These are phyloP conservation scores for Mycosphaerella arachidis DNA, from an alignment of 2,329 filamentous ascomycete species.

Conservation along the genomic window DNA sequence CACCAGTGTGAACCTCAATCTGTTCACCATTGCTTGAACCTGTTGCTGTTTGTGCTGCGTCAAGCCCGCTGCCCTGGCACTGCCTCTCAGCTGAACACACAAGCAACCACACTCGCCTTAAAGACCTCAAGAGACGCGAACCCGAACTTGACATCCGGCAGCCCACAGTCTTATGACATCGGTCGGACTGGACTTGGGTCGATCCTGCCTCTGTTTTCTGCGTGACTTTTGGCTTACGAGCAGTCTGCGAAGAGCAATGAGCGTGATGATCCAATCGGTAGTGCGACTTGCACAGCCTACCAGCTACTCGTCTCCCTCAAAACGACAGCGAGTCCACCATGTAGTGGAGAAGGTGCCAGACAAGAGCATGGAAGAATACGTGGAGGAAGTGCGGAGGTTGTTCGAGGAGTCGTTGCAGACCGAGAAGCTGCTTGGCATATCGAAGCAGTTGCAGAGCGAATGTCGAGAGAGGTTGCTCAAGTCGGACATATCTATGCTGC, in stretches of 20 bases:
- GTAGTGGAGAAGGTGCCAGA: slow-evolving; percentile 37
- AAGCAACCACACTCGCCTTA: neutral
- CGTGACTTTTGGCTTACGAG: slow-evolving; percentile 21
- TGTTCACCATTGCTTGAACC: neutral
- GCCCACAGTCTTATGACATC: slow-evolving; percentile 18
- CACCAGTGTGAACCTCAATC: neutral
- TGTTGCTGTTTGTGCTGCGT: neutral
- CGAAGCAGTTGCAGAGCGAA: slow-evolving; percentile 45
- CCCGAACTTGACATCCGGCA: neutral
- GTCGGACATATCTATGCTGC: slow-evolving; percentile 60
- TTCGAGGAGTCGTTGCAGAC: slow-evolving; percentile 43
- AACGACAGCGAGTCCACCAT: slow-evolving; percentile 29
- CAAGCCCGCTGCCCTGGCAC: neutral
- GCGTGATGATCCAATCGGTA: slow-evolving; percentile 23
- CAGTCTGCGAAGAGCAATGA: slow-evolving; percentile 24
- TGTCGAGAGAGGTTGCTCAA: slow-evolving; percentile 52
- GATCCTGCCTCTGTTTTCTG: slow-evolving; percentile 19
- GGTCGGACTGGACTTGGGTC: slow-evolving; percentile 11
- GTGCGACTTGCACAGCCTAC: slow-evolving; percentile 18
- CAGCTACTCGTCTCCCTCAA: slow-evolving; percentile 15
- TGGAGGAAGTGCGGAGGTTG: slow-evolving; percentile 40
- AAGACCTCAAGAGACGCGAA: neutral
- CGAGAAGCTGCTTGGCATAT: slow-evolving; percentile 42
- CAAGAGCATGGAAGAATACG: slow-evolving; percentile 47
- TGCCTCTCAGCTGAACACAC: slow-evolving; percentile 2